A percentile compares a stretch with the other conserved stretches of the same genome.
phyloP scores from a whole-genome alignment of 352 stramenopile species.

The Globisporangium takayamanum region DNA sequence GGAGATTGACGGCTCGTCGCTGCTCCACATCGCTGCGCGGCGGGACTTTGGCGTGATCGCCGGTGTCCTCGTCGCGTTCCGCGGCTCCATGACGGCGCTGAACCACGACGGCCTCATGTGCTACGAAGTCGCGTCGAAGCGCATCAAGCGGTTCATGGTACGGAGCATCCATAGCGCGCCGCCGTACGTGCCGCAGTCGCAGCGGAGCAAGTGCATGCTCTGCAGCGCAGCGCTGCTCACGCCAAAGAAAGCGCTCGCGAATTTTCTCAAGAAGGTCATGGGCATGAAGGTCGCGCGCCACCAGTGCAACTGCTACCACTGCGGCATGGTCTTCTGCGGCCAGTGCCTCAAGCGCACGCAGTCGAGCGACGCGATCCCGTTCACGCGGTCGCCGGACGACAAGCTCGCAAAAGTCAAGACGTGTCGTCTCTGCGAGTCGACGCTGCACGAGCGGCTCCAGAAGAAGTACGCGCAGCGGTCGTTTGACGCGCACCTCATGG shows the following conservation, averaged over 20 bases:
- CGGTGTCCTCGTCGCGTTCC: conserved; percentile 52
- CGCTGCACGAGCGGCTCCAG: conserved; percentile 52
- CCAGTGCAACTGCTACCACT: conserved; percentile 81
- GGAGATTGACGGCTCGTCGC: conserved; percentile 50
- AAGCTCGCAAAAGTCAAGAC: conserved; percentile 47
- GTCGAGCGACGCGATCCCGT: conserved; percentile 42
- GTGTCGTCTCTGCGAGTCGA: conserved; percentile 52
- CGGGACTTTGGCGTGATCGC: conserved; percentile 48
- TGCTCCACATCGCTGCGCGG: conserved; percentile 53
- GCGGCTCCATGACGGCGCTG: conserved; percentile 49
- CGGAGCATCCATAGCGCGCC: conserved; percentile 47
- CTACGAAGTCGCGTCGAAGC: conserved; percentile 59
- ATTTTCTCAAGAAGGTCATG: conserved; percentile 53
- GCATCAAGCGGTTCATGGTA: conserved; percentile 65
- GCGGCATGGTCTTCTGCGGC: conserved; percentile 65
- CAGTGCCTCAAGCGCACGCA: conserved; percentile 50
- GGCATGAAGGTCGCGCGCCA: conserved; percentile 35
- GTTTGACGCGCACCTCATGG: conserved; percentile 55
- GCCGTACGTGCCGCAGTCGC: conserved; percentile 37
- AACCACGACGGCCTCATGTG: conserved; percentile 74
- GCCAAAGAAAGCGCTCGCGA: conserved; percentile 38
- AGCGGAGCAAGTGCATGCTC: conserved; percentile 69
- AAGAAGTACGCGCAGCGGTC: conserved; percentile 41
- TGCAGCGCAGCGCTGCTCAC: conserved; percentile 50
- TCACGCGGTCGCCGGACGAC: conserved; percentile 50